Evolutionary conservation across 1,284 basidiomycete genomes (phyloP).

Genomic region (Coriolopsis trogii): DNA sequence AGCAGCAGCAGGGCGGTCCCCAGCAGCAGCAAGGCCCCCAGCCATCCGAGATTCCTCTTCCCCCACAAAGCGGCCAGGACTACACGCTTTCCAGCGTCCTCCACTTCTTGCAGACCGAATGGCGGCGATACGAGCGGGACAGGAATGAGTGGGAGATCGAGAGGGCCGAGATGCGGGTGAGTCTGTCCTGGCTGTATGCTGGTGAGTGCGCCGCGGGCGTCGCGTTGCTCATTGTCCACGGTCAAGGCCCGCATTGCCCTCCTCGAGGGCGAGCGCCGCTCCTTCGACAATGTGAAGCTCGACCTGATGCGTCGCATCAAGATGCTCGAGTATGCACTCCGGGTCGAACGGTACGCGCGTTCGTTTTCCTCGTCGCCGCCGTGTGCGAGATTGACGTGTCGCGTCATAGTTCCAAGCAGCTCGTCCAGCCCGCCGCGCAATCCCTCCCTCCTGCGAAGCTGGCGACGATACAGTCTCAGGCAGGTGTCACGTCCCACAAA

Average conservation of each 20-base stretch:
- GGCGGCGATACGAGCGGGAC: slow-evolving; percentile 95
- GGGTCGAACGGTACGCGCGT: slow-evolving; percentile 87
- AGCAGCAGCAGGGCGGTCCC: slow-evolving; percentile 44
- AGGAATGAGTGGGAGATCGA: slow-evolving; percentile 99
- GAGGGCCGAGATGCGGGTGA: slow-evolving; percentile 95
- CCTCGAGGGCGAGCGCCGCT: slow-evolving; percentile 93
- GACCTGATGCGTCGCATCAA: slow-evolving; percentile 96
- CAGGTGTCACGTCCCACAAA: slow-evolving; percentile 56
- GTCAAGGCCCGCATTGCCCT: slow-evolving; percentile 92
- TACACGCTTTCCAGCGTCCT: slow-evolving; percentile 94
- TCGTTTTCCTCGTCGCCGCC: slow-evolving; percentile 23
- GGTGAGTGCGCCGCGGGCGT: slow-evolving; percentile 19
- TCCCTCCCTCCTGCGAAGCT: slow-evolving; percentile 63
- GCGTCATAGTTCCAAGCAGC: slow-evolving; percentile 74
- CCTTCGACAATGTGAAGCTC: slow-evolving; percentile 96
- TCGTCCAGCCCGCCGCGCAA: slow-evolving; percentile 57
- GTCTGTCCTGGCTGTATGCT: slow-evolving; percentile 33
- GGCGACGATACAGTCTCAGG: slow-evolving; percentile 57
- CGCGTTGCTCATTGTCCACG: slow-evolving; percentile 26
- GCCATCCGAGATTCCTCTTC: slow-evolving; percentile 63
- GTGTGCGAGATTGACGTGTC: slow-evolving; percentile 35
- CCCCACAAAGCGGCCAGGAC: slow-evolving; percentile 82
- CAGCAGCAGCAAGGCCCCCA: slow-evolving; percentile 61
- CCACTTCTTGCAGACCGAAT: slow-evolving; percentile 98
- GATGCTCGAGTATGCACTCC: slow-evolving; percentile 97